These are phyloP conservation scores for Chaetomidium leptoderma DNA, from an alignment of 495 filamentous ascomycete species.

Conservation along the genomic window DNA sequence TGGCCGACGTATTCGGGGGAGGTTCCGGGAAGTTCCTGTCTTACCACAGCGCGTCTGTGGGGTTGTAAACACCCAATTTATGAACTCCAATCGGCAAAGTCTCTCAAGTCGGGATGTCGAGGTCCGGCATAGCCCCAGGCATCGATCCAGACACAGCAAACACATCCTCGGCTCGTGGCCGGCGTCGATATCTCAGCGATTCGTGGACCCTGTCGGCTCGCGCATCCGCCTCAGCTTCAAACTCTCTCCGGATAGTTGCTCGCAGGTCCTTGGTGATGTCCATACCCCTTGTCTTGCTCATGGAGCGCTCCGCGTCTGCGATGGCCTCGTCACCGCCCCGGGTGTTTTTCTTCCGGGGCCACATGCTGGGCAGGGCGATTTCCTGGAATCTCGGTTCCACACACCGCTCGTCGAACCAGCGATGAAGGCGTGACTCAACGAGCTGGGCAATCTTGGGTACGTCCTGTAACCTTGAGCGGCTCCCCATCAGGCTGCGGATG, in stretches of 20 bases:
- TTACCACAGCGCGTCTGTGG: background rate
- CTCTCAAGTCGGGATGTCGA: constrained; percentile 24
- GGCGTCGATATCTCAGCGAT: constrained; percentile 36
- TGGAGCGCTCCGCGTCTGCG: constrained; percentile 38
- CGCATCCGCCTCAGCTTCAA: constrained; percentile 41
- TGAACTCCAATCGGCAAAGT: background rate
- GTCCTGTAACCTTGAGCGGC: constrained; percentile 83
- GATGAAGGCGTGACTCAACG: constrained; percentile 83
- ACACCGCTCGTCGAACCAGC: constrained; percentile 95
- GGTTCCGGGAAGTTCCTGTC: background rate
- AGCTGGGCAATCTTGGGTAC: constrained; percentile 96
- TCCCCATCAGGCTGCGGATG: constrained; percentile 87
- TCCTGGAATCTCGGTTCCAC: constrained; percentile 96
- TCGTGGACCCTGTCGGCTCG: constrained; percentile 35
- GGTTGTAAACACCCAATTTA: background rate
- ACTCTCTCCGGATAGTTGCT: constrained; percentile 41
- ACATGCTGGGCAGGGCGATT: constrained; percentile 86
- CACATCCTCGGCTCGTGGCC: constrained; percentile 32
- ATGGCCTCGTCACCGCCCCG: constrained; percentile 55
- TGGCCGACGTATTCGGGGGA: background rate
- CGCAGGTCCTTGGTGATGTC: constrained; percentile 46
- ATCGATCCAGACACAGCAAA: constrained; percentile 35
- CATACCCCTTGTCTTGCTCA: constrained; percentile 46
- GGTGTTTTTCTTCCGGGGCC: constrained; percentile 85
- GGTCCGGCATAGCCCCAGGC: constrained; percentile 30